Percentiles rank a stretch among this genome's conserved stretches.
Conservation (phyloP, 257 asterid species). For the Solanum sejunctum region DNA sequence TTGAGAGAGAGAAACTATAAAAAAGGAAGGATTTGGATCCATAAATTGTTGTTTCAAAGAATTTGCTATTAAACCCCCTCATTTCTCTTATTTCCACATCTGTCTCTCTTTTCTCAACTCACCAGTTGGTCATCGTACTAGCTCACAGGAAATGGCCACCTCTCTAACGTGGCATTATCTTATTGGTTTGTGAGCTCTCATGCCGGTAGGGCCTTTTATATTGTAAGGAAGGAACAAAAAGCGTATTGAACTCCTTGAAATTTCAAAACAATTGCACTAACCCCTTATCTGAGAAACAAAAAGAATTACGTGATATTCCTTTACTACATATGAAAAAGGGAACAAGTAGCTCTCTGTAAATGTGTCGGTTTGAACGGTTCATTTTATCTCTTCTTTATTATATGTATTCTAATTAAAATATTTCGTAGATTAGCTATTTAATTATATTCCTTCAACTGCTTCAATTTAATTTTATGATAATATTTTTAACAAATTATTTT, state of each 20-base stretch:
- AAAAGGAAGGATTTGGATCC: constrained; percentile 19
- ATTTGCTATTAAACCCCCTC: constrained; percentile 1
- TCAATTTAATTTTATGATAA: no score
- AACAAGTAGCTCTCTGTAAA: no score
- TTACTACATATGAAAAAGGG: no score
- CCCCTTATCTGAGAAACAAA: not conserved
- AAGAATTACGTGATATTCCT: not conserved
- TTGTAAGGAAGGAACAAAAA: not conserved
- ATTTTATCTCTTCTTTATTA: no score
- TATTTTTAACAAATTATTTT: no score
- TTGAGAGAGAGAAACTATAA: constrained; percentile 14
- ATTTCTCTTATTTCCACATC: constrained; percentile 10
- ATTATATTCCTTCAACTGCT: no score
- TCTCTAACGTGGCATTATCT: not conserved
- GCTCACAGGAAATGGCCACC: not conserved
- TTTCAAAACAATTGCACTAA: not conserved
- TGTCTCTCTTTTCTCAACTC: not conserved
- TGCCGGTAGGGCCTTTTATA: not conserved
- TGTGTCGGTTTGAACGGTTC: no score
- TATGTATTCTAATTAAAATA: no score
- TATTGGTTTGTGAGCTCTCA: not conserved
- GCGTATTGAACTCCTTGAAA: not conserved
- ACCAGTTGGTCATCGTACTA: constrained; percentile 8
- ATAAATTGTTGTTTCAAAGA: constrained; percentile 16
- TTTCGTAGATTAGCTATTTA: no score